A percentile compares a stretch with the other conserved stretches of the same genome.
Conservation (phyloP, 805 yeast genomes). For the Ogataea zsoltii region DNA sequence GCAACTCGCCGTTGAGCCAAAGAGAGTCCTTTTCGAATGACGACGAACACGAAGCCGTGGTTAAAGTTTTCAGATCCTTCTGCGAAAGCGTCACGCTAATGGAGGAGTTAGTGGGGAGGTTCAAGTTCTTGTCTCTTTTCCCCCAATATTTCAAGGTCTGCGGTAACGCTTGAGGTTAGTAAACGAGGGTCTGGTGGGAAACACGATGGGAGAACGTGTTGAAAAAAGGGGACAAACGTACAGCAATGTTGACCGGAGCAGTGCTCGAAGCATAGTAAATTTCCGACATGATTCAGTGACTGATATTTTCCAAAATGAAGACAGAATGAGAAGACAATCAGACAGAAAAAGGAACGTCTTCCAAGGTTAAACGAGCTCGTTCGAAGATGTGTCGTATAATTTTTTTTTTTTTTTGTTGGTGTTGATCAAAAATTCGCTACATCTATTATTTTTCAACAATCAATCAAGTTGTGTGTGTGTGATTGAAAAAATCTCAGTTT, state of each 20-base stretch:
- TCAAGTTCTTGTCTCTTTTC: constrained; percentile 83
- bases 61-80: constrained; percentile 84
- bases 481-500: background rate
- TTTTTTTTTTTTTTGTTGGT: background rate
- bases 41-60: constrained; percentile 77
- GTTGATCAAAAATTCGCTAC: background rate
- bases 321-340: no score
- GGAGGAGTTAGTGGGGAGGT: constrained; percentile 94
- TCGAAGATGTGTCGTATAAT: background rate
- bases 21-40: constrained; percentile 62
- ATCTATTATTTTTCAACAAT: no score
- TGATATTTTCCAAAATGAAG: no score
- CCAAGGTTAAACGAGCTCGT: background rate
- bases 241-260: constrained; percentile 97
- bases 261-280: constrained; percentile 77
- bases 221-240: constrained; percentile 38
- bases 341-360: no score
- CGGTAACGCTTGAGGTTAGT: constrained; percentile 11
- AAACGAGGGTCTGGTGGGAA: constrained; percentile 1
- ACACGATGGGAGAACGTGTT: background rate
- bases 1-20: constrained; percentile 84
- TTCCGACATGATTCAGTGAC: constrained; percentile 20
- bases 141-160: constrained; percentile 98
- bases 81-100: constrained; percentile 93
- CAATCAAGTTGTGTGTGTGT: no score